Evolutionary conservation across 768 basidiomycete genomes (phyloP).

Genomic region (Termitomyces sp.): DNA sequence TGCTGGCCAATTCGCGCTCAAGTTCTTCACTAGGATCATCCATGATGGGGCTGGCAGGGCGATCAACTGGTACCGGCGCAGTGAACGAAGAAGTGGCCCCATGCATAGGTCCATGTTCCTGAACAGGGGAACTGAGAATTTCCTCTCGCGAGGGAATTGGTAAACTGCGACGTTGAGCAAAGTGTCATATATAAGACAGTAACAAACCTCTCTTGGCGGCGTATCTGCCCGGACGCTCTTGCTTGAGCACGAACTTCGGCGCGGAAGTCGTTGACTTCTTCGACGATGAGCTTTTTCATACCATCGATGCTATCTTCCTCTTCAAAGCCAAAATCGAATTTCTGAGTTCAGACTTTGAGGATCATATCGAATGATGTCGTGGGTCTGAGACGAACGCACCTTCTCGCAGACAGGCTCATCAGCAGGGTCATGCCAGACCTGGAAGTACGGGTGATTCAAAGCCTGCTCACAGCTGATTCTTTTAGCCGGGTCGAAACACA

Average conservation of each 20-base stretch:
- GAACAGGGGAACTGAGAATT: constrained; percentile 70
- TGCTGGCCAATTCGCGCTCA: constrained; percentile 79
- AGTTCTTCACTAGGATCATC: constrained; percentile 84
- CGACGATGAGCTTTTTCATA: constrained; percentile 93
- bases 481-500: constrained; percentile 95
- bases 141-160: constrained; percentile 80
- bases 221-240: constrained; percentile 63
- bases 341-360: constrained; percentile 32
- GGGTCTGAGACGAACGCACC: constrained; percentile 32
- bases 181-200: neutral
- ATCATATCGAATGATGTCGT: neutral
- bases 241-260: constrained; percentile 85
- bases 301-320: constrained; percentile 95
- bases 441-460: constrained; percentile 87
- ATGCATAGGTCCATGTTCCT: constrained; percentile 51
- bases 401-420: constrained; percentile 86
- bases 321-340: constrained; percentile 96
- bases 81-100: constrained; percentile 72
- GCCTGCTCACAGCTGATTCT: constrained; percentile 96
- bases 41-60: constrained; percentile 64
- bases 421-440: constrained; percentile 97
- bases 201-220: constrained; percentile 68
- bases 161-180: constrained; percentile 37
- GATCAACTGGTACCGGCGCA: constrained; percentile 29
- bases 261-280: constrained; percentile 88